Percentiles rank a stretch among this genome's conserved stretches.
phyloP scores from a whole-genome alignment of 2,329 filamentous ascomycete species.

The Alternaria atra region DNA sequence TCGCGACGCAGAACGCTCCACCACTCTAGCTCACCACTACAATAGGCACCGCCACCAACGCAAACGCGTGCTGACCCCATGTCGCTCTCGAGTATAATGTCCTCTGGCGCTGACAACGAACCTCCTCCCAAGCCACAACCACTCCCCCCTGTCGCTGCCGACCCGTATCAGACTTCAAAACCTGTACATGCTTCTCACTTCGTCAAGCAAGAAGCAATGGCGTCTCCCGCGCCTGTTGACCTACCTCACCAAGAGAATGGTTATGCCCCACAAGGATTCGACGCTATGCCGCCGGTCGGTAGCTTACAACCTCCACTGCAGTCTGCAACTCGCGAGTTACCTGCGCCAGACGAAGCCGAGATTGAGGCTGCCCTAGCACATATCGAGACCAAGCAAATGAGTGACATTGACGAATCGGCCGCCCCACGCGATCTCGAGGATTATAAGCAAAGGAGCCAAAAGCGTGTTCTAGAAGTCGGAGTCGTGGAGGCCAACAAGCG shows the following conservation, averaged over 20 bases:
- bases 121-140: conserved; percentile 64
- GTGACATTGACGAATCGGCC: conserved; percentile 64
- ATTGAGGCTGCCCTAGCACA: conserved; percentile 72
- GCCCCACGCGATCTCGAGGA: conserved; percentile 63
- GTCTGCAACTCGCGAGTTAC: conserved; percentile 38
- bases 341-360: conserved; percentile 65
- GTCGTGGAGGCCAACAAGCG: conserved; percentile 70
- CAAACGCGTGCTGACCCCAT: conserved; percentile 88
- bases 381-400: conserved; percentile 65
- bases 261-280: conserved; percentile 31
- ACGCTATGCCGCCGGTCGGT: conserved; percentile 34
- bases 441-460: conserved; percentile 65
- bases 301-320: conserved; percentile 26
- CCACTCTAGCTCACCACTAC: conserved; percentile 29
- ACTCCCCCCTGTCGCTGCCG: conserved; percentile 36
- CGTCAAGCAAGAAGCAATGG: conserved; percentile 47
- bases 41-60: conserved; percentile 70
- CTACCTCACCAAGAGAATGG: conserved; percentile 31
- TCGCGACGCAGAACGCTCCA: background rate
- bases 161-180: conserved; percentile 33
- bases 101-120: conserved; percentile 79
- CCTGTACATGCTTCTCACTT: conserved; percentile 34
- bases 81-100: conserved; percentile 95
- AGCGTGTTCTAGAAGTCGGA: conserved; percentile 74
- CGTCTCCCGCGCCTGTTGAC: conserved; percentile 42